Evolutionary conservation across 106 monocot genomes (phyloP), one percentile per base, ranked within the genome.

Genomic region (Agapanthus africanus): DNA sequence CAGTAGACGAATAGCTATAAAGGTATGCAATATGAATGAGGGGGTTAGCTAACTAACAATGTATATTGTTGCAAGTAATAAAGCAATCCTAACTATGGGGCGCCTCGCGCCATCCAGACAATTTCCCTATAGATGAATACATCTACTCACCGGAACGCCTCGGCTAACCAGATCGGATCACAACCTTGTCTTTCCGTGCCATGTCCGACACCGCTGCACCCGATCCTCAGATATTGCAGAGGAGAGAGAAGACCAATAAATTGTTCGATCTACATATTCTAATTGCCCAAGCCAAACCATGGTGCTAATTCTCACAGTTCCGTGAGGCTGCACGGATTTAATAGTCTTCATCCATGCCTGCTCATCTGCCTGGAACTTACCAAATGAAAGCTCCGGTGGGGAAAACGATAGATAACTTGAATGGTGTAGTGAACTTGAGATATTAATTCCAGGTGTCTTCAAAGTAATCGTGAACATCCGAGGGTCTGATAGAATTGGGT

Each of bases 211-310:
- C n/a, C n/a, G n/a, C n/a, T n/a, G n/a, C n/a, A n/a, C n/a, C n/a
- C n/a, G n/a, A n/a, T n/a, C 33, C 85, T 95, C 88, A 62, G 91
- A 86, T 70, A 95, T 82, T 60, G 95, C 88, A 71, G 91, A 81
- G 32, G 95, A 86, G 52, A 95, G 84, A 46, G 95, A 81, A 5
- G 88, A 62, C 88, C 91, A 95, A 67, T 82, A 95, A 30, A 95
- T 77, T 16, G 84, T 84, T 61, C 78, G 83, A 51, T 82, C 79
- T 35, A 71, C 54, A 72, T 78, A 95, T 34, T 88, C 73, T 33
- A 88, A 95, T 40, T 95, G 91, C 22, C 91, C 91, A 34, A 95
- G 86, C 95, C 95, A 95, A 67, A 91, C 88, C 95, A 95, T 95
- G 38, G 95, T 77, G 69, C 73, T 91, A 35, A 95, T 86, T 61